Conservation (phyloP, 2,329 filamentous ascomycete genomes). For the Orbilia ellipsospora region DNA sequence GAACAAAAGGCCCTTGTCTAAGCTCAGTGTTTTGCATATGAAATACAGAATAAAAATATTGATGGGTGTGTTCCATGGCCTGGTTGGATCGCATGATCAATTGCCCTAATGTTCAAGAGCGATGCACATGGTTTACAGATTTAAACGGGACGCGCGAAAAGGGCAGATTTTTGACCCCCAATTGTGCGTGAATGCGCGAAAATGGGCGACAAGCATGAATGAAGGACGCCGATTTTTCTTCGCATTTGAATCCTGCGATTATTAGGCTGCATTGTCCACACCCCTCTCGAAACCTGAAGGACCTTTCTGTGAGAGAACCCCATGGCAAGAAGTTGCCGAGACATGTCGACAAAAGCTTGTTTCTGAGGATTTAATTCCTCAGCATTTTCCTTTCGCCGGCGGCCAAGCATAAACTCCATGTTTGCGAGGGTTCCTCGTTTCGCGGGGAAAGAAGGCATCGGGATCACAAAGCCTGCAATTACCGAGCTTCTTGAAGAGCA, state of each 20-base stretch:
- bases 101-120: conserved; percentile 11
- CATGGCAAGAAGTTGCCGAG: conserved; percentile 54
- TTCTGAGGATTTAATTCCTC: conserved; percentile 27
- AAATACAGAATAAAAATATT: conserved; percentile 4
- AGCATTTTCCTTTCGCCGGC: conserved; percentile 6
- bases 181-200: conserved; percentile 19
- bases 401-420: no score
- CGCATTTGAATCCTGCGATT: conserved; percentile 8
- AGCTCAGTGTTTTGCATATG: conserved; percentile 24
- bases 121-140: not conserved
- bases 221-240: not conserved
- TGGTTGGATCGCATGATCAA: conserved; percentile 43
- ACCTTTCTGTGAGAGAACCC: conserved; percentile 2
- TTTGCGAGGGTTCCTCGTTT: not conserved
- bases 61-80: conserved; percentile 5
- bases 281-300: not conserved
- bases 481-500: conserved; percentile 8
- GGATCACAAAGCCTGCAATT: conserved; percentile 14
- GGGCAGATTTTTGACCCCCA: no score
- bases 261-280: not conserved
- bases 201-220: not conserved
- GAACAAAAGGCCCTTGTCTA: conserved; percentile 16
- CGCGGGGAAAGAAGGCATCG: conserved; percentile 22
- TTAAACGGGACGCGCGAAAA: not conserved
- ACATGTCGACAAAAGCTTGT: conserved; percentile 56